Evolutionary conservation across 768 basidiomycete species (phyloP).

Genomic region (Tricholomella constricta): DNA sequence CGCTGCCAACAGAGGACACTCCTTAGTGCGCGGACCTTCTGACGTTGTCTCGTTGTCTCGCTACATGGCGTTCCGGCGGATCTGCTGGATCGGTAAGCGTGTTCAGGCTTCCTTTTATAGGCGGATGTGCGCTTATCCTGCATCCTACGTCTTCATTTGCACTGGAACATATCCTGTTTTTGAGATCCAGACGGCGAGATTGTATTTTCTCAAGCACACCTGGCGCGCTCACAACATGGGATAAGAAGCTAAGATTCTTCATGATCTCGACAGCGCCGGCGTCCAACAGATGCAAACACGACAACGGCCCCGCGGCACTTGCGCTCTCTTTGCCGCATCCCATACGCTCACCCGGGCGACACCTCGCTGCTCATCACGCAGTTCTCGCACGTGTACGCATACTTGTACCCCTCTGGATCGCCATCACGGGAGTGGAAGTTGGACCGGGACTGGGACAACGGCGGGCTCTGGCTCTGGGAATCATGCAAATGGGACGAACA

Average conservation of each 20-base stretch:
- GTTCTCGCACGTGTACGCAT: too few relatives aligned
- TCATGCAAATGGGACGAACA: too few relatives aligned
- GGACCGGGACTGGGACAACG: too few relatives aligned
- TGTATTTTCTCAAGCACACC: conserved; percentile 29
- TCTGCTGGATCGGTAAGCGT: conserved; percentile 79
- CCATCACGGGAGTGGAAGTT: too few relatives aligned
- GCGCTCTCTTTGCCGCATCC: too few relatives aligned
- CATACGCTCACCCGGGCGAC: too few relatives aligned
- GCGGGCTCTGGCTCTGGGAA: too few relatives aligned
- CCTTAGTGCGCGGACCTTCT: conserved; percentile 89
- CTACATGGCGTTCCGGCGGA: conserved; percentile 96
- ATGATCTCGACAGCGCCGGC: too few relatives aligned
- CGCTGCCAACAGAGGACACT: conserved; percentile 93
- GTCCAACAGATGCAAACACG: too few relatives aligned
- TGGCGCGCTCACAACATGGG: conserved; percentile 20
- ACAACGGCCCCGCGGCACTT: too few relatives aligned
- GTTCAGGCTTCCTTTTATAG: conserved; percentile 3
- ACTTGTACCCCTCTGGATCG: too few relatives aligned
- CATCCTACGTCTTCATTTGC: conserved; percentile 34
- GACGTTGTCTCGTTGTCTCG: conserved; percentile 87
- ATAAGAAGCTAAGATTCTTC: conserved; percentile 23
- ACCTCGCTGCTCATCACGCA: too few relatives aligned
- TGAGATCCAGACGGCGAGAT: conserved; percentile 8
- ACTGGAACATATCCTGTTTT: conserved; percentile 20
- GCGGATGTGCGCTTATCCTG: conserved; percentile 1